phyloP scores from a whole-genome alignment of 441 rosid genomes.

The Gossypium lobatum region DNA sequence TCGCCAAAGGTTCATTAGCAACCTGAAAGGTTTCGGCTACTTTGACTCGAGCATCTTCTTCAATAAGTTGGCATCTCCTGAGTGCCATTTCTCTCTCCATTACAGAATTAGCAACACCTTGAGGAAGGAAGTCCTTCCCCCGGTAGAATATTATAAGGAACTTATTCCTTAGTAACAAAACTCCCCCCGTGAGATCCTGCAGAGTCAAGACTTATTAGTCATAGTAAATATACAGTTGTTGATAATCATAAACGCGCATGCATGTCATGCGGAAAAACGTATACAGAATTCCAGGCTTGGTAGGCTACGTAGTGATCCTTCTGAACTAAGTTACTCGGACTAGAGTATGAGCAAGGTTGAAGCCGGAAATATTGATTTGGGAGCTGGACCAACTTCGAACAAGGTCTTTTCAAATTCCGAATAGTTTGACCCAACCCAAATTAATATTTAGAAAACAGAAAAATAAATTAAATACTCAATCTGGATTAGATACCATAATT shows the following conservation, averaged over 20 bases:
- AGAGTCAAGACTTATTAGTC: slow-evolving; percentile 12
- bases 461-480: too few relatives aligned
- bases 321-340: too few relatives aligned
- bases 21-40: slow-evolving; percentile 33
- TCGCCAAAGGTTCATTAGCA: slow-evolving; percentile 32
- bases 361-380: too few relatives aligned
- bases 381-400: too few relatives aligned
- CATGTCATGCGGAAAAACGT: not conserved
- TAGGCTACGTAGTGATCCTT: not conserved
- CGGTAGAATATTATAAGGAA: slow-evolving; percentile 65
- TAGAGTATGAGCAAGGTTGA: too few relatives aligned
- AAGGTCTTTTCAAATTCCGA: too few relatives aligned
- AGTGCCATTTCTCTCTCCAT: slow-evolving; percentile 62
- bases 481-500: too few relatives aligned
- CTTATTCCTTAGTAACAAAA: slow-evolving; percentile 66
- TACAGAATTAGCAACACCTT: slow-evolving; percentile 44
- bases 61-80: slow-evolving; percentile 43
- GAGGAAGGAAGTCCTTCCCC: slow-evolving; percentile 79
- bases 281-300: not conserved
- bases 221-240: slow-evolving; percentile 6
- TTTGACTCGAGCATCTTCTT: slow-evolving; percentile 57
- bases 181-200: slow-evolving; percentile 82
- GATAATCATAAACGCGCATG: slow-evolving; percentile 2
- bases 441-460: too few relatives aligned
- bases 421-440: too few relatives aligned